Percentiles rank a stretch among this genome's conserved stretches.
phyloP scores from a whole-genome alignment of 352 stramenopile species.

The Phytopythium oedochilum region DNA sequence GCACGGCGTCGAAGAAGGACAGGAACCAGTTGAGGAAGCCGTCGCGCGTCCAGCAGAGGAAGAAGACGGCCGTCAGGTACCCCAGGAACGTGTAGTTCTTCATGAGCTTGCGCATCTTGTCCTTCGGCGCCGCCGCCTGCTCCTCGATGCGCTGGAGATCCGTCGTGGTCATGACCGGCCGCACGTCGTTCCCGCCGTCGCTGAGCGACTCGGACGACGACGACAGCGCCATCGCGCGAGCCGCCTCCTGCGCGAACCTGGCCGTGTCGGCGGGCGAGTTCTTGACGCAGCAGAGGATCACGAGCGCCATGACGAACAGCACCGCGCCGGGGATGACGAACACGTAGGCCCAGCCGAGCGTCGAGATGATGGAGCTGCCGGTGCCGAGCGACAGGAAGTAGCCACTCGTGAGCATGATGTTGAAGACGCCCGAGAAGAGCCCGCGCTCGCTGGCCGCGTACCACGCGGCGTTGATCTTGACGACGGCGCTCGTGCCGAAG shows the following conservation, averaged over 20 bases:
- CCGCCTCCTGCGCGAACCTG: conserved; percentile 16
- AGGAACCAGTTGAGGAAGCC: conserved; percentile 79
- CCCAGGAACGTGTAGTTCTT: conserved; percentile 61
- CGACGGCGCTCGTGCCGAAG: conserved; percentile 75
- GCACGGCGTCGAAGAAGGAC: conserved; percentile 71
- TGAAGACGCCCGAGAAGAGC: conserved; percentile 70
- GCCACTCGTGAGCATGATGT: conserved; percentile 72
- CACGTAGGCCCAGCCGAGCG: conserved; percentile 61
- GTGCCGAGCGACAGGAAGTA: conserved; percentile 71
- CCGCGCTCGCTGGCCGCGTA: conserved; percentile 59
- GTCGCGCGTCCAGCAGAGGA: conserved; percentile 60
- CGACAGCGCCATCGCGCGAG: not conserved
- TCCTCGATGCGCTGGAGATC: conserved; percentile 5
- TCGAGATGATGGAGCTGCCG: conserved; percentile 55
- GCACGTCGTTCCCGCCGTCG: not conserved
- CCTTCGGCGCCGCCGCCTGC: conserved; percentile 19
- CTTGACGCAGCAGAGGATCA: conserved; percentile 52
- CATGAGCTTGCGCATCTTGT: conserved; percentile 52
- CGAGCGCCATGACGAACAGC: conserved; percentile 49
- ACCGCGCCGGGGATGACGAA: conserved; percentile 54
- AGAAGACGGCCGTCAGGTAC: conserved; percentile 68
- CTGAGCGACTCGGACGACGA: conserved; percentile 4
- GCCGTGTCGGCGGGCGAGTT: conserved; percentile 49
- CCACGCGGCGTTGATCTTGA: conserved; percentile 84
- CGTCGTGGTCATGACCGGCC: not conserved